Evolutionary conservation across 257 asterid genomes (phyloP).

Genomic region (Scutellaria barbata): DNA sequence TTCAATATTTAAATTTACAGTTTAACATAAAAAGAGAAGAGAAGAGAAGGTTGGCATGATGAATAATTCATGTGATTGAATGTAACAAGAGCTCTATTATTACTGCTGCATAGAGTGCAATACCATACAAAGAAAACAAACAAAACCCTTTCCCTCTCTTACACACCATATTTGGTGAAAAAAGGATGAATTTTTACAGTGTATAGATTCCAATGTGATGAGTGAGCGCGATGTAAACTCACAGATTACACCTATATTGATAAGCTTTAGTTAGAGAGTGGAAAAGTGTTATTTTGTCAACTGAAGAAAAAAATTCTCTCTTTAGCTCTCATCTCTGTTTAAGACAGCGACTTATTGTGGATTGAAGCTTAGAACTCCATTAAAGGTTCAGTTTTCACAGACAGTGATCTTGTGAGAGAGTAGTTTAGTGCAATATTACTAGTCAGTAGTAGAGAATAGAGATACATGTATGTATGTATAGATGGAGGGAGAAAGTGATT

Average conservation of each 20-base stretch:
- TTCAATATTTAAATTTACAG: too few relatives aligned
- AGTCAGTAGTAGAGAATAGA: constrained; percentile 7
- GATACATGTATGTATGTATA: constrained; percentile 29
- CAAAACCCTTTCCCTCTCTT: constrained; percentile 12
- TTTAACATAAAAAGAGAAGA: too few relatives aligned
- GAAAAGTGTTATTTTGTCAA: constrained; percentile 52
- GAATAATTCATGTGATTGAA: constrained; percentile 6
- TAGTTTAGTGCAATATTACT: too few relatives aligned
- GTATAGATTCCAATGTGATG: constrained; percentile 11
- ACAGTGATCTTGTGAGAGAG: background rate
- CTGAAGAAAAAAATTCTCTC: constrained; percentile 40
- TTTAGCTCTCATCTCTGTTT: constrained; percentile 40
- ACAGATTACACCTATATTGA: constrained; percentile 1
- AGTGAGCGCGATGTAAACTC: constrained; percentile 32
- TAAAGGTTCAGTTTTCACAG: constrained; percentile 15
- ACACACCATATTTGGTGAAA: constrained; percentile 29
- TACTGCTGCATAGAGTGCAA: constrained; percentile 4
- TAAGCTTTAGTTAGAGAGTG: constrained; percentile 35
- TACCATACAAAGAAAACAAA: constrained; percentile 38
- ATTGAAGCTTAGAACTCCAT: constrained; percentile 32
- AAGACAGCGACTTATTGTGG: constrained; percentile 51
- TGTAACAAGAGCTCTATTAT: constrained; percentile 21
- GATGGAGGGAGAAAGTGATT: constrained; percentile 35
- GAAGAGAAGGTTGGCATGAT: background rate
- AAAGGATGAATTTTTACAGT: constrained; percentile 17